Evolutionary conservation across 371 early-diverging fungal species (phyloP).

Genomic region (Cokeromyces recurvatus): DNA sequence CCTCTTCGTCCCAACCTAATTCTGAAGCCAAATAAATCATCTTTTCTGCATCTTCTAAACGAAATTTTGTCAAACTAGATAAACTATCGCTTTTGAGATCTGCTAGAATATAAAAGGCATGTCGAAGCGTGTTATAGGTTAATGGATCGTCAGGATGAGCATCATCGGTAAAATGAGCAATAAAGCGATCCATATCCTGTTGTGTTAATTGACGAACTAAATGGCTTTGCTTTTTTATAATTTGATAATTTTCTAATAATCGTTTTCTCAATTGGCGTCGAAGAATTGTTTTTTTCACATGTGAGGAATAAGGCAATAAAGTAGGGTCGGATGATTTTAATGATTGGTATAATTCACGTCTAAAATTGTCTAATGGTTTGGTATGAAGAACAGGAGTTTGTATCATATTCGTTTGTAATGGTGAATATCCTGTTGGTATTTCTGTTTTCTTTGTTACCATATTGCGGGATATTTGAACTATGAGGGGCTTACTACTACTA

Average conservation of each 20-base stretch:
- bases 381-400: too few relatives aligned
- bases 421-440: neutral
- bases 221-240: constrained; percentile 1
- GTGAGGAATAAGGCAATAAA: neutral
- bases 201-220: constrained; percentile 6
- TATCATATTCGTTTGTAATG: neutral
- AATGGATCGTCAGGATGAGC: constrained; percentile 8
- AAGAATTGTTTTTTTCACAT: constrained; percentile 1
- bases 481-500: too few relatives aligned
- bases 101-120: constrained; percentile 10
- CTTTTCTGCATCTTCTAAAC: constrained; percentile 6
- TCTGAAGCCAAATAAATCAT: constrained; percentile 15
- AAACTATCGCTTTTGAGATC: constrained; percentile 13
- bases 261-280: constrained; percentile 10
- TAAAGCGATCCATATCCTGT: constrained; percentile 7
- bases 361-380: constrained; percentile 9
- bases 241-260: constrained; percentile 4
- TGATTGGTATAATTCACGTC: constrained; percentile 16
- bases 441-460: too few relatives aligned
- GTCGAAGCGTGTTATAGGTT: neutral
- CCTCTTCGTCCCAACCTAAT: constrained; percentile 5
- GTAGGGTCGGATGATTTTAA: neutral
- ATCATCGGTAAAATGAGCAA: neutral
- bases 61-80: constrained; percentile 10
- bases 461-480: too few relatives aligned